Evolutionary conservation across 2,329 filamentous ascomycete species (phyloP), one percentile per base, ranked within the genome.

Genomic region (Pseudogymnoascus sp.): DNA sequence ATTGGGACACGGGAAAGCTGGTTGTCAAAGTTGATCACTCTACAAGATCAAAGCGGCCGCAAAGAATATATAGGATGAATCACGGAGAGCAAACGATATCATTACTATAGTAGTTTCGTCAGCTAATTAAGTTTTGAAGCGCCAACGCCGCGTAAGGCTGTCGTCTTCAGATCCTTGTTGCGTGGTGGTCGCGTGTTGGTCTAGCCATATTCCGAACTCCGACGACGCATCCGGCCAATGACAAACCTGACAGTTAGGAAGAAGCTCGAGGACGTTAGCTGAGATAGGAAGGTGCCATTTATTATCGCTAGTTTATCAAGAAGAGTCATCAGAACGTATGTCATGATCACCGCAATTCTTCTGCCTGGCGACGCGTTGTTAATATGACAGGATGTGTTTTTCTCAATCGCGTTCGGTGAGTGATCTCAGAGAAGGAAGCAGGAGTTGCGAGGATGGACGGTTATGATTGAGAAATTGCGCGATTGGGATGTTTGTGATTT

Each of bases 401-500:
- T 3, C n/a, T 33, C 15, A n/a, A 8, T 53, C 47, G 11, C 6
- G 33, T 15, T 30, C 8, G 6, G 6, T 6, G 9, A 33, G 47
- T 50, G 43, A 3, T 53, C 18, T 14, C 3, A 11, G n/a, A 14
- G 9, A 35, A 14, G 6, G 15, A 53, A 53, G 8, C 15, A 28
- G 15, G 12, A 22, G 2, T 35, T n/a, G 28, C 25, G 28, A 33
- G 28, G 15, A 35, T 35, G 11, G 9, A 15, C 33, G n/a, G 20
- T 53, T 20, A 7, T 53, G 28, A 6, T 7, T 33, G 5, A 6
- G 18, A 7, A 53, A 15, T 50, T 53, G 28, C 28, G 47, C 15
- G 28, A 35, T 53, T 53, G 28, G 43, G 47, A 20, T 53, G 47
- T 35, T 53, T 18, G 28, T 53, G 47, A 53, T 53, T 53, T 53